Evolutionary conservation across 345 rosid genomes (phyloP).

Genomic region (Populus ilicifolia): DNA sequence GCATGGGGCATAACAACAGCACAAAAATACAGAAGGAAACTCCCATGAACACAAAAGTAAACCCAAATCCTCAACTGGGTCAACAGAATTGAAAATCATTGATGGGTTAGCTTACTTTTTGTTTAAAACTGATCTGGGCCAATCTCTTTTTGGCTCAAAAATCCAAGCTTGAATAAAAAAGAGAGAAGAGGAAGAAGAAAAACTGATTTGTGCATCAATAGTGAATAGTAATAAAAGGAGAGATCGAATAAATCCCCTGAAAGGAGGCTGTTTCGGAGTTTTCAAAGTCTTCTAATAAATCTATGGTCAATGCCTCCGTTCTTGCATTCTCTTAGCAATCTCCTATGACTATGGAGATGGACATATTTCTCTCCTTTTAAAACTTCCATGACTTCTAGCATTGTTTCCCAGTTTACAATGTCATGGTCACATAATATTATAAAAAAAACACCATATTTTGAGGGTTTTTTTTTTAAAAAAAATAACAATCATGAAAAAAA

Average conservation of each 20-base stretch:
- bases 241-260: conserved; percentile 27
- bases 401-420: background rate
- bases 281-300: conserved; percentile 45
- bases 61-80: conserved; percentile 24
- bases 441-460: background rate
- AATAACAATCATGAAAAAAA: no score
- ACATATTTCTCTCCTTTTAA: conserved; percentile 26
- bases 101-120: conserved; percentile 38
- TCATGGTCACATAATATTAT: background rate
- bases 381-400: background rate
- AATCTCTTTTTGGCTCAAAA: conserved; percentile 21
- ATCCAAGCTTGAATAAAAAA: background rate
- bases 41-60: conserved; percentile 11
- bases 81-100: conserved; percentile 19
- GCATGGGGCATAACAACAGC: background rate
- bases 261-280: conserved; percentile 44
- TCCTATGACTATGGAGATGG: conserved; percentile 38
- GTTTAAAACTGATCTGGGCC: conserved; percentile 46
- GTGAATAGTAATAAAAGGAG: conserved; percentile 16
- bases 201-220: conserved; percentile 7
- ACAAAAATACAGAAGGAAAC: conserved; percentile 15
- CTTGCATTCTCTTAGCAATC: conserved; percentile 45
- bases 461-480: no score
- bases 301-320: conserved; percentile 70
- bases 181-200: conserved; percentile 14